A percentile compares a stretch with the other conserved stretches of the same genome.
Conservation (phyloP, 441 rosid species). For the Arabidopsis hybrid region DNA sequence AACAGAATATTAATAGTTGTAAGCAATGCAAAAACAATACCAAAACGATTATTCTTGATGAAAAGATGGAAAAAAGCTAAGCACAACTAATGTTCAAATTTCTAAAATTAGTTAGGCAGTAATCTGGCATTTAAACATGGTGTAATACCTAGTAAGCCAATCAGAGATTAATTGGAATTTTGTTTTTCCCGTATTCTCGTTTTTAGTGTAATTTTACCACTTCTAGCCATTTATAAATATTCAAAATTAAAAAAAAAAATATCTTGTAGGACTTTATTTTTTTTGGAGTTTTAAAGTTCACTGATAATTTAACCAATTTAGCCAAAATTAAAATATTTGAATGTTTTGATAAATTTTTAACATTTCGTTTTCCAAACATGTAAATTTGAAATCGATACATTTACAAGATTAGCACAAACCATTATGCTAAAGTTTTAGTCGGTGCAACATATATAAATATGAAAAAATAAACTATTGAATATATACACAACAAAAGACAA, state of each 20-base stretch:
- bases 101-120: background rate
- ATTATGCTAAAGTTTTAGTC: background rate
- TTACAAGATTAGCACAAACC: background rate
- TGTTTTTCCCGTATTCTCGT: background rate
- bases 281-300: background rate
- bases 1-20: background rate
- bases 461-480: background rate
- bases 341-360: background rate
- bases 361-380: background rate
- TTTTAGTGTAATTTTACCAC: no score
- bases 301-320: background rate
- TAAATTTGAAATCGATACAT: background rate
- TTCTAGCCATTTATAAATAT: no score
- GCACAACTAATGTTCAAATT: background rate
- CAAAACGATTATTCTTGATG: background rate
- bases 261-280: no score
- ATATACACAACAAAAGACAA: conserved; percentile 9
- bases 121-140: background rate
- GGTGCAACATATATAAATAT: background rate
- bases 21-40: background rate
- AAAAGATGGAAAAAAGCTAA: background rate
- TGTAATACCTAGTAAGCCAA: background rate
- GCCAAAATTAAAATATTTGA: background rate
- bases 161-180: background rate
- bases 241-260: no score